Evolutionary conservation across 352 stramenopile species (phyloP), one percentile per base, ranked within the genome.

Genomic region (Blastocystis sp.): DNA sequence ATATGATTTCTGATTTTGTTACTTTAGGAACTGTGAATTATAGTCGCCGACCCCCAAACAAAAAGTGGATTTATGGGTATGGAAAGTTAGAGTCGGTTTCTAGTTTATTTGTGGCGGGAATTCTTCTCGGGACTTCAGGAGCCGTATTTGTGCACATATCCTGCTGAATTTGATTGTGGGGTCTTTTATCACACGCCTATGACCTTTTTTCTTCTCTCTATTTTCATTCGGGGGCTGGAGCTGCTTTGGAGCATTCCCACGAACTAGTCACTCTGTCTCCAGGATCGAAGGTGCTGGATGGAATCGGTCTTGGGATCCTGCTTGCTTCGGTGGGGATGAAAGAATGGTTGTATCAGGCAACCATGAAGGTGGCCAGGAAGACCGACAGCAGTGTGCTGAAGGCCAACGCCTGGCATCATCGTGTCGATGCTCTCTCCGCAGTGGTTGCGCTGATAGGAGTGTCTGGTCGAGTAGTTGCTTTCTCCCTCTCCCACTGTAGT

Each of bases 1-100:
- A 89, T 43, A 79, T 89, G 66, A 79, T 89, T 59, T 76, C 41
- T 20, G 78, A 89, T n/a, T 89, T 78, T 78, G 78, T 89, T 30
- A 89, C 78, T 30, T 65, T 89, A 24, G 78, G 78, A 45, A 79
- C 78, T 30, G 78, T 89, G 16, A 89, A 41, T 65, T 89, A 64
- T 34, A 79, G 63, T 89, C 78, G 78, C 20, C 39, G 66, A 26
- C 41, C 63, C 9, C 66, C 63, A n/a, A 89, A 89, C 55, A 79
- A 89, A 30, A 76, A 76, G 34, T 89, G 66, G 63, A 76, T 79
- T 24, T 89, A 79, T 26, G 78, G 78, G 8, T 89, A 89, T 43
- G 78, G 78, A 43, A 89, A 89, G 55, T 26, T 89, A 8, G 78
- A 89, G 30, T 68, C 78, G 5, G 63, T 89, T 18, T 76, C 78